Evolutionary conservation across 2,329 filamentous ascomycete species (phyloP).

Genomic region (Cladosporium sp.): DNA sequence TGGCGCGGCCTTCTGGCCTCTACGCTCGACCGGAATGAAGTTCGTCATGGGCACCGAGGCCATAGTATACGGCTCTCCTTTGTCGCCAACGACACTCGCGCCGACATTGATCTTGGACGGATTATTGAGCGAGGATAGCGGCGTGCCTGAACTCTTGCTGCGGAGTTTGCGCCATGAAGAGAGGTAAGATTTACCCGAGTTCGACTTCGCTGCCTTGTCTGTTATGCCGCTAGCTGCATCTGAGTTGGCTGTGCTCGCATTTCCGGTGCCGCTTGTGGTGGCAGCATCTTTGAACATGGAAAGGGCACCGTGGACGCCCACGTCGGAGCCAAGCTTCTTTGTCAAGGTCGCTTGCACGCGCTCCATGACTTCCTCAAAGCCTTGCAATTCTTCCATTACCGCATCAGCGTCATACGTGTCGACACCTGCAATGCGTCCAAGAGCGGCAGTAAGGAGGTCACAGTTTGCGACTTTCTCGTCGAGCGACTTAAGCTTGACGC

Average conservation of each 20-base stretch:
- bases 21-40: constrained; percentile 63
- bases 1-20: constrained; percentile 30
- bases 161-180: constrained; percentile 89
- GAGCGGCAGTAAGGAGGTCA: constrained; percentile 83
- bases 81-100: constrained; percentile 17
- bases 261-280: constrained; percentile 28
- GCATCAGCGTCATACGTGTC: constrained; percentile 90
- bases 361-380: constrained; percentile 80
- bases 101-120: neutral
- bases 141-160: constrained; percentile 77
- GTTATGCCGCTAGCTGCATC: constrained; percentile 35
- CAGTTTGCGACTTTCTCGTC: constrained; percentile 95
- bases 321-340: constrained; percentile 89
- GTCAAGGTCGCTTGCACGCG: constrained; percentile 73
- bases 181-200: constrained; percentile 72
- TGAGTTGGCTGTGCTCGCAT: constrained; percentile 35
- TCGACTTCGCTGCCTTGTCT: constrained; percentile 49
- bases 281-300: constrained; percentile 70
- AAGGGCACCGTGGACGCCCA: constrained; percentile 76
- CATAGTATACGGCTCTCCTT: constrained; percentile 60
- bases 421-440: constrained; percentile 69
- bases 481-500: constrained; percentile 84
- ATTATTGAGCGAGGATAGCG: constrained; percentile 32
- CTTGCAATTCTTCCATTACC: constrained; percentile 90
- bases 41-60: constrained; percentile 62